phyloP scores from a whole-genome alignment of 495 filamentous ascomycete genomes.

The Glarea lozoyensis region DNA sequence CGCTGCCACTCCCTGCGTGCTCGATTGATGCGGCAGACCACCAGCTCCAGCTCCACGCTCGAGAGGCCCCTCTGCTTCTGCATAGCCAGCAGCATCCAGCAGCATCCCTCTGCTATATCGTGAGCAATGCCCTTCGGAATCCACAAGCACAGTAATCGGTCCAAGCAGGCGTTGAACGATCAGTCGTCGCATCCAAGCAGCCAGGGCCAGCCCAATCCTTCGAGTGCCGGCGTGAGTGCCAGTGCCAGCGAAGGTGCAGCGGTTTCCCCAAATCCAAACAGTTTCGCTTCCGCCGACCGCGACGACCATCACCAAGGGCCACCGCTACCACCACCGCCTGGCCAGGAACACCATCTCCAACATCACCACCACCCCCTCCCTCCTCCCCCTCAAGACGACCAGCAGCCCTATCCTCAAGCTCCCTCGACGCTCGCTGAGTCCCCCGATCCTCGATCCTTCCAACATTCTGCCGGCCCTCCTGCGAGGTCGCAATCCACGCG shows the following conservation, averaged over 20 bases:
- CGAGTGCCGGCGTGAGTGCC: constrained; percentile 5
- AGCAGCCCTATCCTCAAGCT: background rate
- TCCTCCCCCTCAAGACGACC: too few species aligned
- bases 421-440: background rate
- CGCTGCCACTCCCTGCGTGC: too few species aligned
- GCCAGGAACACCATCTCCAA: too few species aligned
- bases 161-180: constrained; percentile 23
- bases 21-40: too few species aligned
- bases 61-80: too few species aligned
- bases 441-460: background rate
- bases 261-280: background rate
- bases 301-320: background rate
- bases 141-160: constrained; percentile 24
- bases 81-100: too few species aligned
- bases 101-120: too few species aligned
- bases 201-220: background rate
- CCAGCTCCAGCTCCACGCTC: too few species aligned
- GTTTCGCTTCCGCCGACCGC: background rate
- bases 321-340: background rate
- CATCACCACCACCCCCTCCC: too few species aligned
- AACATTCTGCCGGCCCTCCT: constrained; percentile 5
- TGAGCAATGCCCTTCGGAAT: constrained; percentile 24
- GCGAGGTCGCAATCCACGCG: constrained; percentile 15
- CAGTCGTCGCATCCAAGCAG: constrained; percentile 2
- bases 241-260: background rate